These are phyloP conservation scores for Entonaema liquescens DNA, from an alignment of 495 filamentous ascomycete genomes.

Conservation along the genomic window DNA sequence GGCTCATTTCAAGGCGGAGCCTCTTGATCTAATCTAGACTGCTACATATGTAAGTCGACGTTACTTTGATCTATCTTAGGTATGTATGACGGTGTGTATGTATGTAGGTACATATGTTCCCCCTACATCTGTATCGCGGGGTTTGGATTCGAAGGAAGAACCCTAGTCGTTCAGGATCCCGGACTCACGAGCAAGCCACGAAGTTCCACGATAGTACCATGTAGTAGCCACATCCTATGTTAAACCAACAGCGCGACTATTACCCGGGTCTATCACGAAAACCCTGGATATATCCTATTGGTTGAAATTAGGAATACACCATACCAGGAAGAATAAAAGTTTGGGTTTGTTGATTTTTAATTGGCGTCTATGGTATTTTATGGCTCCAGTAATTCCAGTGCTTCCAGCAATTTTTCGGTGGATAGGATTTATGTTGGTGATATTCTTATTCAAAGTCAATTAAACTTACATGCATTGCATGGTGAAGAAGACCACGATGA, in stretches of 20 bases:
- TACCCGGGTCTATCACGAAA: constrained; percentile 1
- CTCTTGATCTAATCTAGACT: not conserved
- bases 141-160: not conserved
- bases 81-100: not conserved
- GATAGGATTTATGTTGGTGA: constrained; percentile 1
- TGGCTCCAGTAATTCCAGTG: not conserved
- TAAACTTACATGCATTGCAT: constrained; percentile 1
- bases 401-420: not conserved
- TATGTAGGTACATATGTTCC: not conserved
- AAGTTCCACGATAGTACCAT: not conserved
- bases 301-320: not conserved
- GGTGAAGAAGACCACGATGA: constrained; percentile 7
- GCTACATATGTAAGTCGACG: not conserved
- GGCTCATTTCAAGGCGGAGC: not conserved
- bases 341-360: not conserved
- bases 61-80: not conserved
- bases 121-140: constrained; percentile 1
- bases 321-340: not conserved
- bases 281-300: not conserved
- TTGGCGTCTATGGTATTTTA: not conserved
- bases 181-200: not conserved
- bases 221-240: not conserved
- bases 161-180: not conserved
- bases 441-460: not conserved
- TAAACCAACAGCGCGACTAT: not conserved